Evolutionary conservation across 2,329 filamentous ascomycete genomes (phyloP), one percentile per base, ranked within the genome.

Genomic region (Aspergillus persii): DNA sequence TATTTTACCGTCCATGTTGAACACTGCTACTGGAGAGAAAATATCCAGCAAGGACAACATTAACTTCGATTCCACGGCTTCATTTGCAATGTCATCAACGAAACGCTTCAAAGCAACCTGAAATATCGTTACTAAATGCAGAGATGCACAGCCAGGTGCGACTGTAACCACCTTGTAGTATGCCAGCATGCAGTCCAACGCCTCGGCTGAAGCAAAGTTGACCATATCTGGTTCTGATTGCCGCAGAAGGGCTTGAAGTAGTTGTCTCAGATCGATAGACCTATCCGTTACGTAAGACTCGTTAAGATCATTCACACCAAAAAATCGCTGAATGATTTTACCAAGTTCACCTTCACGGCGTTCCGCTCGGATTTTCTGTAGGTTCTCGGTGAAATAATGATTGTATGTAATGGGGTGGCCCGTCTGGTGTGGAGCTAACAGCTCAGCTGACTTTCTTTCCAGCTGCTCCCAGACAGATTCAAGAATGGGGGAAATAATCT

Each of bases 361-460:
- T 12, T 63, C 48, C 47, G 55, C 48, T 4, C 61, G 65, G 23
- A 61, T 54, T 11, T 67, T 70, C 61, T 74, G 70, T 3, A 77
- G 52, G 30, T 56, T 73, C 31, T 75, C 70, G 1, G 68, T 74
- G 27, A 75, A 74, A 57, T 74, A 73, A 51, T 74, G 69, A 56
- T 76, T 77, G 58, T 73, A 76, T 1, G 75, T 77, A 18, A 74
- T 69, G 0, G 72, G 69, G 58, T 74, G 71, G 0, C 72, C 66
- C 30, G 44, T 55, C 48, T 63, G 80, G 69, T 82, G 76, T 5
- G 73, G 80, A 9, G 70, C 65, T 0, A 87, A 68, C 2, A 88
- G 65, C 53, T 82, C 77, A 0, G 59, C 54, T 1, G 79, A 70
- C 63, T 83, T 83, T 0, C 63, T 59, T 6, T 77, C 69, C 1